These are phyloP conservation scores for Meyerozyma athensensis DNA, from an alignment of 1,139 yeast genomes.

Conservation along the genomic window DNA sequence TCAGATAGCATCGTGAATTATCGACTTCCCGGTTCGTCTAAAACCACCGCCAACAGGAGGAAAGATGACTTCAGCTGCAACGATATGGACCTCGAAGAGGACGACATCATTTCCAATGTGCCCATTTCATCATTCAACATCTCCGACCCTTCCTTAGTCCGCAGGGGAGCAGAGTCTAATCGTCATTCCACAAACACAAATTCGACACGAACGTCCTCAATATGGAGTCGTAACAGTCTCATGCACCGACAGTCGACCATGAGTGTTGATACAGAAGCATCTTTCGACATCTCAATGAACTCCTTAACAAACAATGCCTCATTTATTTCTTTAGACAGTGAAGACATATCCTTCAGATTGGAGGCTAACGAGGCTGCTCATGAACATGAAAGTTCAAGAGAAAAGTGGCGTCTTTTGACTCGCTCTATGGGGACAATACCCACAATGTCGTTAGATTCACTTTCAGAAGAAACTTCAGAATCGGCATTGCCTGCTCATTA, in stretches of 20 bases:
- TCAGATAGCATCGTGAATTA: slow-evolving; percentile 17
- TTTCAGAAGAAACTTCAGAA: not conserved
- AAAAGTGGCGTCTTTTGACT: slow-evolving; percentile 28
- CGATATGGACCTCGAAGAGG: slow-evolving; percentile 51
- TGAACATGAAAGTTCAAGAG: slow-evolving; percentile 33
- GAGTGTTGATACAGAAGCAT: not conserved
- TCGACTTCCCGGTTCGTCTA: not conserved
- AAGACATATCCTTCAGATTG: not conserved
- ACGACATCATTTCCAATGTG: slow-evolving; percentile 54
- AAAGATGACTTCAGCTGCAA: slow-evolving; percentile 16
- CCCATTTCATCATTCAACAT: slow-evolving; percentile 41
- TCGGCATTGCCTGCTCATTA: not conserved
- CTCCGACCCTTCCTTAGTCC: not conserved
- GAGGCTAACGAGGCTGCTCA: slow-evolving; percentile 27
- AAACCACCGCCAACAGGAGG: slow-evolving; percentile 5
- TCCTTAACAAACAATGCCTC: too few relatives aligned
- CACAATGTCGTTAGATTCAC: not conserved
- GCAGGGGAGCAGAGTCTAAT: not conserved
- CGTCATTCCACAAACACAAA: slow-evolving; percentile 20
- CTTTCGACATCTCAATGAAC: too few relatives aligned
- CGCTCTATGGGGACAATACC: slow-evolving; percentile 18
- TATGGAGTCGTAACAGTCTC: slow-evolving; percentile 26
- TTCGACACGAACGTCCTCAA: slow-evolving; percentile 42
- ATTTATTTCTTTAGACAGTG: not conserved
- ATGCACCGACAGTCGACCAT: slow-evolving; percentile 6